Percentiles rank a stretch among this genome's conserved stretches.
phyloP scores from a whole-genome alignment of 192 early-diverging fungal genomes.

The Coemansia sp. region DNA sequence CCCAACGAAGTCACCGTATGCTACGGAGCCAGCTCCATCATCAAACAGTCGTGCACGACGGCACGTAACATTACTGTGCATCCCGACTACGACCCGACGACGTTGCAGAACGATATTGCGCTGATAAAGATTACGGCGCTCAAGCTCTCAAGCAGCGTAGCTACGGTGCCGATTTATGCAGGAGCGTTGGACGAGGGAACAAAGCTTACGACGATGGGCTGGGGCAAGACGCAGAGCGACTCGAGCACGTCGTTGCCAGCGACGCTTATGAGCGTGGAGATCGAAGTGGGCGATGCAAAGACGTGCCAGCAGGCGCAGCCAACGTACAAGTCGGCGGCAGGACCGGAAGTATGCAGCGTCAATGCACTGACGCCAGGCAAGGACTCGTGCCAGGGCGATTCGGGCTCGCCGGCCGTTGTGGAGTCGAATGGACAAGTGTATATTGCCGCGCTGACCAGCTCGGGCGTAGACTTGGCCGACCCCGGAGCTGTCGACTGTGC shows the following conservation, averaged over 20 bases:
- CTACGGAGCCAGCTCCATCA: conserved; percentile 31
- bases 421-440: conserved; percentile 11
- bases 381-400: conserved; percentile 55
- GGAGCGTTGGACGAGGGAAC: conserved; percentile 25
- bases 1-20: conserved; percentile 30
- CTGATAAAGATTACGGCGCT: conserved; percentile 29
- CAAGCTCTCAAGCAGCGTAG: neutral
- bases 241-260: conserved; percentile 14
- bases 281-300: conserved; percentile 23
- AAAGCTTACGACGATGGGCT: conserved; percentile 44
- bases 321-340: conserved; percentile 25
- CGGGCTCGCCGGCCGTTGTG: conserved; percentile 40
- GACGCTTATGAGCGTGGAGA: conserved; percentile 26
- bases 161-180: conserved; percentile 18
- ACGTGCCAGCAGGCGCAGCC: conserved; percentile 23
- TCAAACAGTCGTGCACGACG: conserved; percentile 16
- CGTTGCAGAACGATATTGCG: conserved; percentile 46
- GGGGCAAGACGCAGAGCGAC: conserved; percentile 42
- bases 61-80: conserved; percentile 35
- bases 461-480: conserved; percentile 29
- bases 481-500: conserved; percentile 36
- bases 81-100: conserved; percentile 22
- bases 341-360: conserved; percentile 37
- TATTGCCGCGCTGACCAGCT: conserved; percentile 37
- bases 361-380: conserved; percentile 48